These are phyloP conservation scores for Penicillium janthinellum DNA, from an alignment of 2,329 filamentous ascomycete species.

Conservation along the genomic window DNA sequence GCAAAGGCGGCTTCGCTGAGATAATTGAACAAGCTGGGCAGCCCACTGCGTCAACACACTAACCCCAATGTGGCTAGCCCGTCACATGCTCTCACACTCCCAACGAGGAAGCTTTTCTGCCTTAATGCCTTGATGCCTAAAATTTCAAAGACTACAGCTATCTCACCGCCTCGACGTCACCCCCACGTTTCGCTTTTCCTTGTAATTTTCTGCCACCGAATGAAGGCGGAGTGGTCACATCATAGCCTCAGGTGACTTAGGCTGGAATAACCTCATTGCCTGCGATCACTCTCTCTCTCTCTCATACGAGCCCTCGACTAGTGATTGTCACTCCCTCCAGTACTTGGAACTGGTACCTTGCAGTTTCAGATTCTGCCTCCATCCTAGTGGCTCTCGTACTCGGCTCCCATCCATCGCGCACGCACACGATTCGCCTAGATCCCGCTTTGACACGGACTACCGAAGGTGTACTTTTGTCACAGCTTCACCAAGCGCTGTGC, in stretches of 20 bases:
- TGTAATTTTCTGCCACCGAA: conserved; percentile 12
- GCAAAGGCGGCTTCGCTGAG: conserved; percentile 17
- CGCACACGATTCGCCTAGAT: conserved; percentile 8
- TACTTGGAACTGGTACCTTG: neutral
- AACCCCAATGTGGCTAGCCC: conserved; percentile 15
- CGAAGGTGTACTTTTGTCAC: conserved; percentile 15
- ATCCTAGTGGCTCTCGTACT: neutral
- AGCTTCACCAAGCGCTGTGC: conserved; percentile 9
- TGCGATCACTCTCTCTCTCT: conserved; percentile 6
- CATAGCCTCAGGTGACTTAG: conserved; percentile 27
- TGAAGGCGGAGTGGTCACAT: conserved; percentile 11
- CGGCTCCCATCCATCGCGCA: conserved; percentile 4
- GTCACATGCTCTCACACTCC: conserved; percentile 17
- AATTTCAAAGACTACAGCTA: neutral
- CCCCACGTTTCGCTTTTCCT: conserved; percentile 17
- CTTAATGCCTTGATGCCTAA: neutral
- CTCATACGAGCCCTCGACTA: conserved; percentile 9
- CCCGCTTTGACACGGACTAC: conserved; percentile 13
- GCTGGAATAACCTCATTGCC: conserved; percentile 29
- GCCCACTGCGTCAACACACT: conserved; percentile 28
- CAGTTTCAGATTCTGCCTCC: neutral
- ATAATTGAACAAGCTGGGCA: conserved; percentile 23
- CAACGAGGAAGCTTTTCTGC: neutral
- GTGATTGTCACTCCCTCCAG: conserved; percentile 8
- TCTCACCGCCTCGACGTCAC: conserved; percentile 2